Base-by-base conservation (phyloP, 768 basidiomycete species). In the Trametes maxima region DNA sequence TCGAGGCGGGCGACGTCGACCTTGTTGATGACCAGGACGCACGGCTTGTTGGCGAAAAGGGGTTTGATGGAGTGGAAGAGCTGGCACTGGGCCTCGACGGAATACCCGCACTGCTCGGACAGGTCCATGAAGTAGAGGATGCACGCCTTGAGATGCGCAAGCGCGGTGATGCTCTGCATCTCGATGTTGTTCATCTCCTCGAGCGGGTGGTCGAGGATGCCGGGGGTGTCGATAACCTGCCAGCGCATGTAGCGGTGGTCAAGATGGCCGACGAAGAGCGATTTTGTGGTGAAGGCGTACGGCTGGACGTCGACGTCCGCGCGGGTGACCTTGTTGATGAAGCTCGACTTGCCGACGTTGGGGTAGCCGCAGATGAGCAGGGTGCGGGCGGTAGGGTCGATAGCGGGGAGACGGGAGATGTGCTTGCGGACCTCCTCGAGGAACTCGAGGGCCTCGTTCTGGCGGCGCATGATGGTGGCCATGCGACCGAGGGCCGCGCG, bases 181-280 rank as follows among this genome's bases (percentile, higher is more conserved):
- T 99, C 97, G 68, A 99, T 99, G 61, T 95, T 98, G 81, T 98
- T 98, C 97, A 99, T 98, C 53, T 99, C 97, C 76, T 99, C 96
- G 35, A 98, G 81, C 2, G 96, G 95, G 74, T 98, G 97, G 73
- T 99, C 97, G 66, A 99, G 83, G 60, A 99, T 89, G 60, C 97
- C 97, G 1, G 97, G 97, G 42, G 97, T 99, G 81, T 99, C 97
- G 69, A 99, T 98, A 52, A 99, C 96, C 75, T 99, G 97, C 97
- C 97, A 99, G 63, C 97, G 88, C 68, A 99, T 83, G 79, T 99
- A 99, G 72, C 95, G 96, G 82, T 99, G 98, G 76, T 99, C 97
- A 73, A 98, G 82, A 77, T 99, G 97, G 1, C 97, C 97, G 69
- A 99, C 92, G 72, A 98, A 98, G 54, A 99, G 89, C 0, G 93